phyloP scores from a whole-genome alignment of 441 rosid genomes.

The Eutrema salsugineum region DNA sequence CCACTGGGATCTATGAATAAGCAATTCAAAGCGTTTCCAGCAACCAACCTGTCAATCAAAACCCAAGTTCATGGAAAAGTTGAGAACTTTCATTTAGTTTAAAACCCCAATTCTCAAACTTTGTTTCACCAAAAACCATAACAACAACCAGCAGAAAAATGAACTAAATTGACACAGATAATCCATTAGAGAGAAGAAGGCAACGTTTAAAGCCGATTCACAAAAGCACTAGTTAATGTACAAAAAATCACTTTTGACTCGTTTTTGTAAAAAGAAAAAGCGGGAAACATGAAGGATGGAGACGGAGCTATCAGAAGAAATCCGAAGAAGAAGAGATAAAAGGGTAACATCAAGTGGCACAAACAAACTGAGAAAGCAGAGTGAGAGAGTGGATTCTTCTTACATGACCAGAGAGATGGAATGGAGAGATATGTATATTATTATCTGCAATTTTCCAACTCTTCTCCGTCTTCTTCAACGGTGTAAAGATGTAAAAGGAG shows the following conservation, averaged over 20 bases:
- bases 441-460: neutral
- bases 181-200: neutral
- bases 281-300: neutral
- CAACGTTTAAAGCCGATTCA: neutral
- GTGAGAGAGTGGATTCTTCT: neutral
- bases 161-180: neutral
- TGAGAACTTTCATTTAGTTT: neutral
- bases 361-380: neutral
- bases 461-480: neutral
- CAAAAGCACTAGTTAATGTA: neutral
- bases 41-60: slow-evolving; percentile 40
- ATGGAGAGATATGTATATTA: too few relatives aligned
- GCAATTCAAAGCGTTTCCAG: slow-evolving; percentile 36
- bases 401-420: slow-evolving; percentile 23
- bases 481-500: too few relatives aligned
- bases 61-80: neutral
- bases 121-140: neutral
- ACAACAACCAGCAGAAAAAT: neutral
- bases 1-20: slow-evolving; percentile 36
- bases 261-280: too few relatives aligned
- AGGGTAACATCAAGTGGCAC: neutral
- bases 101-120: neutral
- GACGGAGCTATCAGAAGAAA: neutral
- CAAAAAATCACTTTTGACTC: too few relatives aligned
- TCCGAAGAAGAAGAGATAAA: neutral